Evolutionary conservation across 163 green algal genomes (phyloP).

Genomic region (Scenedesmus sp.): DNA sequence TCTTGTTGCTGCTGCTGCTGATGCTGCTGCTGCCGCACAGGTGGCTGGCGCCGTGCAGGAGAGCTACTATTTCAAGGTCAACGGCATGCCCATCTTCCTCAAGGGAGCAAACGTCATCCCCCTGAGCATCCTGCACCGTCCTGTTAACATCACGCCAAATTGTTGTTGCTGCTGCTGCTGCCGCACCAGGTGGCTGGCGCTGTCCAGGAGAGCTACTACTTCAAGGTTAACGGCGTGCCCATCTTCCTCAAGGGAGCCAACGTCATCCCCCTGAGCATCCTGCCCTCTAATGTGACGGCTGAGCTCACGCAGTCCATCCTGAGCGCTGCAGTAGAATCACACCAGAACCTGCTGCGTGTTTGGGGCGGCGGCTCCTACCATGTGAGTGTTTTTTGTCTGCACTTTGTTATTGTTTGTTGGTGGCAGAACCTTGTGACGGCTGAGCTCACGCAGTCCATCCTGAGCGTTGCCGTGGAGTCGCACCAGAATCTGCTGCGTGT

Average conservation of each 20-base stretch:
- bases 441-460: neutral
- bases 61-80: slow-evolving; percentile 59
- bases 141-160: neutral
- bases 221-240: slow-evolving; percentile 70
- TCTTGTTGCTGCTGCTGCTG: neutral
- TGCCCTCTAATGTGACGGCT: slow-evolving; percentile 41
- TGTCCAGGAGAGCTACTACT: slow-evolving; percentile 46
- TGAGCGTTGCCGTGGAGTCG: slow-evolving; percentile 17
- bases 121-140: slow-evolving; percentile 9
- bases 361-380: slow-evolving; percentile 63
- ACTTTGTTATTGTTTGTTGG: too few relatives aligned
- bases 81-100: slow-evolving; percentile 74
- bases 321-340: slow-evolving; percentile 1
- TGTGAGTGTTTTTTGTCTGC: slow-evolving; percentile 26
- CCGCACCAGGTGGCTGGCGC: slow-evolving; percentile 11
- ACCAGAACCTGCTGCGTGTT: slow-evolving; percentile 51
- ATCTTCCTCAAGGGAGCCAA: slow-evolving; percentile 69
- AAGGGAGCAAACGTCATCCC: slow-evolving; percentile 58
- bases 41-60: slow-evolving; percentile 32
- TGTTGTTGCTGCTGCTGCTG: neutral
- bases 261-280: slow-evolving; percentile 43
- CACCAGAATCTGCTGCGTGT: slow-evolving; percentile 52
- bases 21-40: neutral
- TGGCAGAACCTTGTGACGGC: neutral
- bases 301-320: slow-evolving; percentile 15